Evolutionary conservation across 176 grass and related monocot genomes (phyloP), one percentile per base, ranked within the genome.

Genomic region (Carex parvula): DNA sequence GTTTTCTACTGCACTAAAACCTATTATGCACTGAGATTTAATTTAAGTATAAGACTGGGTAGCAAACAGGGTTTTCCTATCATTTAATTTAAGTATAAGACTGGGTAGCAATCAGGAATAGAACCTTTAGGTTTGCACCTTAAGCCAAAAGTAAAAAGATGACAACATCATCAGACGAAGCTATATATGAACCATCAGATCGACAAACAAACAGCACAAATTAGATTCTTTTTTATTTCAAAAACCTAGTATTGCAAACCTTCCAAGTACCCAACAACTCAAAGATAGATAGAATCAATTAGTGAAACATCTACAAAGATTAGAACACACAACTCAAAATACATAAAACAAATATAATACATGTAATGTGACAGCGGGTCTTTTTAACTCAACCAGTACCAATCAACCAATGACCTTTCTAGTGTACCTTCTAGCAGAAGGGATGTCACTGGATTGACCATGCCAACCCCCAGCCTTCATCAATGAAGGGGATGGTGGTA

Each of bases 381-480:
- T 24, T 81, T 26, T 33, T 11, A 69, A 69, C 24, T 29, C 35
- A 50, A 66, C 48, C 26, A 56, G 52, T 54, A 9, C 14, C 35
- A 24, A 70, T 94, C 87, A 98, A 80, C 92, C 89, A 46, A 91
- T 75, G 70, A 90, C 58, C 86, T 98, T 98, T 79, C 89, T 87
- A 55, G 92, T 88, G 64, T 84, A 88, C 41, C 91, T 87, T 85
- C 90, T 91, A 71, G 82, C 78, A 62, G 95, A 85, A 67, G 95
- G 89, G 37, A 93, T 90, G 57, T 95, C 89, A 6, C 89, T 81
- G n/a, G 95, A 87, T 58, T 89, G 89, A 13, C 81, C 85, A 3
- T 85, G 84, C 46, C 89, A 92, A 78, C 91, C 94, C 32, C 94
- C 94, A n/a, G 92, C 90, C 64, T 97, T 97, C 93, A 95, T 80